Percentiles rank a stretch among this genome's conserved stretches.
These are phyloP conservation scores for Aspergillus eucalypticola DNA, from an alignment of 2,329 filamentous ascomycete species.

Conservation along the genomic window DNA sequence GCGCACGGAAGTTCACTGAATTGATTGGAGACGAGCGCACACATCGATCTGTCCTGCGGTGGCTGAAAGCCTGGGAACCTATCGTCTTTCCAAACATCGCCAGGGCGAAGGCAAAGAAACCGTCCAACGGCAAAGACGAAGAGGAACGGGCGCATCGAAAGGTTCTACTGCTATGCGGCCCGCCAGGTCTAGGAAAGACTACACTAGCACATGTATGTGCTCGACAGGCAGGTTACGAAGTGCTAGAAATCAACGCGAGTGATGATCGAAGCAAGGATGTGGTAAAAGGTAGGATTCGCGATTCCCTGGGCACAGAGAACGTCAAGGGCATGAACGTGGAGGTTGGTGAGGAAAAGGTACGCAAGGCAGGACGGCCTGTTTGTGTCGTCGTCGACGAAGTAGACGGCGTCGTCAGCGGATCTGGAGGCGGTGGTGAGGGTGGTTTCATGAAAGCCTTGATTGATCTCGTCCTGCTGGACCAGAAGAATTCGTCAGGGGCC, in stretches of 20 bases:
- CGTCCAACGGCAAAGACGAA: conserved; percentile 44
- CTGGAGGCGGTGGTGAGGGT: conserved; percentile 76
- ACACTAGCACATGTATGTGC: conserved; percentile 96
- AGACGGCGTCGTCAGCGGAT: conserved; percentile 85
- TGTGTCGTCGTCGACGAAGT: conserved; percentile 97
- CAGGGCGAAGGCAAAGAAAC: conserved; percentile 59
- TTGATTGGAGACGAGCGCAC: conserved; percentile 93
- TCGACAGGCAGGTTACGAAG: conserved; percentile 90
- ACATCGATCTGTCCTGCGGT: conserved; percentile 83
- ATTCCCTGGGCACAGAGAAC: conserved; percentile 90
- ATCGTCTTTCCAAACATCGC: conserved; percentile 81
- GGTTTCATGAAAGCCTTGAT: conserved; percentile 95
- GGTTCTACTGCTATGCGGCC: conserved; percentile 85
- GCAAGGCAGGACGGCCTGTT: conserved; percentile 78
- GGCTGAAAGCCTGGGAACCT: conserved; percentile 92
- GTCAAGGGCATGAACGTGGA: conserved; percentile 67
- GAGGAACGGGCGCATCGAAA: conserved; percentile 81
- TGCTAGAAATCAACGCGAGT: conserved; percentile 96
- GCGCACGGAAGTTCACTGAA: conserved; percentile 87
- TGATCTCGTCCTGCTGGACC: conserved; percentile 81
- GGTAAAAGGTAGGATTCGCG: conserved; percentile 86
- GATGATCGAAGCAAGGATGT: conserved; percentile 89
- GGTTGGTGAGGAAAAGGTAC: conserved; percentile 52
- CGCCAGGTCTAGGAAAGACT: conserved; percentile 92
- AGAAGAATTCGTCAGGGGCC: conserved; percentile 66